These are phyloP conservation scores for Colletotrichum somersetense DNA, from an alignment of 2,329 filamentous ascomycete genomes.

Conservation along the genomic window DNA sequence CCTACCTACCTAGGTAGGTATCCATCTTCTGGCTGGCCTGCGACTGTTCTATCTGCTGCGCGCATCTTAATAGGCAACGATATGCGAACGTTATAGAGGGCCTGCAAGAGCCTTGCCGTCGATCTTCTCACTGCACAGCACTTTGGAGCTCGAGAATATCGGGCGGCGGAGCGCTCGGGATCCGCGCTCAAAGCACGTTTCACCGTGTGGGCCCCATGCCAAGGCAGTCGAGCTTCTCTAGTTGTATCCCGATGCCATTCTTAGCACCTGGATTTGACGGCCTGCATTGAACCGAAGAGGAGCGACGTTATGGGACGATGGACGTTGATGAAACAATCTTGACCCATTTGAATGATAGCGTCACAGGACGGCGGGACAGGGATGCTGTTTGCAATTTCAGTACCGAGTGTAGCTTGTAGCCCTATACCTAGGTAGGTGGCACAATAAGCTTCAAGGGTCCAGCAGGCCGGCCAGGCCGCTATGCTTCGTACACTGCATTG, in stretches of 20 bases:
- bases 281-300: constrained; percentile 11
- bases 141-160: constrained; percentile 3
- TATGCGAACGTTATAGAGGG: constrained; percentile 71
- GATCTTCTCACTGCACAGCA: not conserved
- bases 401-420: no score
- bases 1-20: constrained; percentile 50
- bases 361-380: constrained; percentile 8
- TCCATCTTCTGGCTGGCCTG: constrained; percentile 58
- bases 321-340: not conserved
- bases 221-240: constrained; percentile 1
- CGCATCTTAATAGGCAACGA: constrained; percentile 63
- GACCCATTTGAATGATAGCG: constrained; percentile 16
- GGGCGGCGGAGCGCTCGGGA: constrained; percentile 30
- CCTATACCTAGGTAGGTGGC: not conserved
- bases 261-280: constrained; percentile 6
- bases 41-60: constrained; percentile 49
- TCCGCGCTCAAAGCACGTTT: constrained; percentile 11
- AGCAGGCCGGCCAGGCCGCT: constrained; percentile 8
- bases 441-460: not conserved
- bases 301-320: not conserved
- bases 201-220: not conserved
- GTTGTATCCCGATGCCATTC: not conserved
- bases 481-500: not conserved
- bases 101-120: constrained; percentile 59
- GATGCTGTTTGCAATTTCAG: constrained; percentile 10